phyloP scores from a whole-genome alignment of 495 filamentous ascomycete genomes.

The Aspergillus nanangensis region DNA sequence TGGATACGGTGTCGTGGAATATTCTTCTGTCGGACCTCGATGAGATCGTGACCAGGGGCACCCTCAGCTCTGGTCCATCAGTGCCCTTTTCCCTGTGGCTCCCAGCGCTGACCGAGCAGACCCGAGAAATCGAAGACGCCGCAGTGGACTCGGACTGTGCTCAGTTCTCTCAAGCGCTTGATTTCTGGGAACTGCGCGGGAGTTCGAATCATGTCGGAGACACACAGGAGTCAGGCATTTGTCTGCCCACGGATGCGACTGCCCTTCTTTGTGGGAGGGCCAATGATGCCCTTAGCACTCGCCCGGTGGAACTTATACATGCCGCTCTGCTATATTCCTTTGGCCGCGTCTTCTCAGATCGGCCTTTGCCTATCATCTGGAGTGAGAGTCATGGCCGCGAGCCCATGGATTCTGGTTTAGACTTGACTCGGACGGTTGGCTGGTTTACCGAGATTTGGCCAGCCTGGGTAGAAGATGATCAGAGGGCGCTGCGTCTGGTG shows the following conservation, averaged over 20 bases:
- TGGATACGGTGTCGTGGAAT: slow-evolving; percentile 57
- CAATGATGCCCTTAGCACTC: slow-evolving; percentile 29
- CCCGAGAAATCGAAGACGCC: slow-evolving; percentile 17
- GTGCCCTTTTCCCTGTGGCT: slow-evolving; percentile 24
- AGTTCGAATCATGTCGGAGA: slow-evolving; percentile 23
- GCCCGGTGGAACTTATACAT: slow-evolving; percentile 35
- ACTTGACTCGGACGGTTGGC: slow-evolving; percentile 44
- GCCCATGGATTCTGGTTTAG: slow-evolving; percentile 25
- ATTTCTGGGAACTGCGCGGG: no score
- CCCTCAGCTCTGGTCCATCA: slow-evolving; percentile 14
- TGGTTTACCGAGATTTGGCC: slow-evolving; percentile 47
- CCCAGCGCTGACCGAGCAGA: slow-evolving; percentile 27
- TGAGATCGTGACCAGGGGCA: slow-evolving; percentile 31
- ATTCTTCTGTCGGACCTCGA: slow-evolving; percentile 55
- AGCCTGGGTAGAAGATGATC: not conserved
- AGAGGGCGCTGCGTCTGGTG: not conserved
- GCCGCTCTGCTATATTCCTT: slow-evolving; percentile 37
- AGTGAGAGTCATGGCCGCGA: slow-evolving; percentile 48
- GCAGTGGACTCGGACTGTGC: slow-evolving; percentile 24
- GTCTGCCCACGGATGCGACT: slow-evolving; percentile 23
- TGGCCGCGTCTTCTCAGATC: slow-evolving; percentile 30
- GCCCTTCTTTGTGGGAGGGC: slow-evolving; percentile 20
- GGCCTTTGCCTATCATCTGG: slow-evolving; percentile 40
- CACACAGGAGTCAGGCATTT: slow-evolving; percentile 29
- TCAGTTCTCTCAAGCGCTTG: no score